Base-by-base conservation (phyloP, 2,329 filamentous ascomycete species). In the Colletotrichum tropicicola region DNA sequence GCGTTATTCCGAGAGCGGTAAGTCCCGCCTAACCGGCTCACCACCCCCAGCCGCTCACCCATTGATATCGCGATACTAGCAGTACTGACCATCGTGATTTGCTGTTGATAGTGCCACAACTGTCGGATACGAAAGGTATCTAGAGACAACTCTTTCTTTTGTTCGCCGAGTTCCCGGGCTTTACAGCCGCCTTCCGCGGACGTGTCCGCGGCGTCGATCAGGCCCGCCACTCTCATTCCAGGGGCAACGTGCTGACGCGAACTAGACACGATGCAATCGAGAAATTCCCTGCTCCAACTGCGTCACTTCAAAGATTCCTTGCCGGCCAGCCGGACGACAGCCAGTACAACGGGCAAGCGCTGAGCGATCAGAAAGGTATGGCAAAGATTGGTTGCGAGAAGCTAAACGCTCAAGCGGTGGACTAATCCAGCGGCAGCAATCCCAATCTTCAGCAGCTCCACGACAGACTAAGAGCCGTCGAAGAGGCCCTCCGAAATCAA, bases 221-320 rank as follows among this genome's bases (percentile, higher is more conserved):
- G 10, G 43, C 19, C 12, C 8, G 12, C 43, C 21, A 15, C 19
- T 23, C 19, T 25, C 43, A 9, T n/a, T 45, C 8, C 4, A n/a
- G 19, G 15, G 6, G 13, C 10, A 35, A 12, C 15, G 12, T 12
- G 13, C 48, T 62, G 30, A 56, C 52, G 25, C 27, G 1, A 9
- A 27, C 9, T 30, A 62, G 68, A 69, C 68, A 15, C 59, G 68
- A 55, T 70, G 68, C 44, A 69, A 69, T 27, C 59, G 68, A 53
- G 62, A 70, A 17, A 35, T 45, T 13, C 68, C 68, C 17, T 70
- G 68, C 59, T 70, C 68, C 32, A 70, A 69, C 32, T 70, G 68
- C 43, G 45, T 70, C 7, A 70, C 68, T 5, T 70, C 68, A 13
- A 68, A 65, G 7, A 68, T 70, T 13, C 47, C 58, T 12, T 70